phyloP scores from a whole-genome alignment of 192 early-diverging fungal species.

The Coemansia sp. region DNA sequence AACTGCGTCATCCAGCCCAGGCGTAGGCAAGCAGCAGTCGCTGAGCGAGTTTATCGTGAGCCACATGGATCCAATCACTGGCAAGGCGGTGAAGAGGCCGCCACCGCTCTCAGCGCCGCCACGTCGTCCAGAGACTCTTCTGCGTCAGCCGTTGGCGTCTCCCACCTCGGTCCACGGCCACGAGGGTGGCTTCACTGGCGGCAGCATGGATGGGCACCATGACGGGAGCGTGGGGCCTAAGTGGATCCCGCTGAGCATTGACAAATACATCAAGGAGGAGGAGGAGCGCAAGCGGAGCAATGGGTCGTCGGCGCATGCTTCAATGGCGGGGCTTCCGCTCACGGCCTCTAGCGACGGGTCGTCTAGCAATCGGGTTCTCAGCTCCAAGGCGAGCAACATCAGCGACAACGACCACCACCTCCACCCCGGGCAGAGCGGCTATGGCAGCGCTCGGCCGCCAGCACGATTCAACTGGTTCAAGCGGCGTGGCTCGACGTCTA shows the following conservation, averaged over 20 bases:
- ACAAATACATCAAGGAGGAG: constrained; percentile 49
- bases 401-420: constrained; percentile 27
- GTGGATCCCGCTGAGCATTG: constrained; percentile 51
- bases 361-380: constrained; percentile 13
- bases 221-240: constrained; percentile 15
- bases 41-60: constrained; percentile 48
- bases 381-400: constrained; percentile 40
- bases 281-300: constrained; percentile 35
- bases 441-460: constrained; percentile 26
- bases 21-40: constrained; percentile 40
- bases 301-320: neutral
- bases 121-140: neutral
- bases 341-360: constrained; percentile 4
- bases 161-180: neutral
- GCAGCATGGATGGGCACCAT: neutral
- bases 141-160: neutral
- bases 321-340: constrained; percentile 3
- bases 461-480: constrained; percentile 55
- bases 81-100: constrained; percentile 12
- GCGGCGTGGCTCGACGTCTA: constrained; percentile 53
- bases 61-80: constrained; percentile 18
- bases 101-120: neutral
- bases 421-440: neutral
- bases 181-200: neutral
- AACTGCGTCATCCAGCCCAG: constrained; percentile 10